Conservation (phyloP, 257 asterid species). For the Apocynum venetum region DNA sequence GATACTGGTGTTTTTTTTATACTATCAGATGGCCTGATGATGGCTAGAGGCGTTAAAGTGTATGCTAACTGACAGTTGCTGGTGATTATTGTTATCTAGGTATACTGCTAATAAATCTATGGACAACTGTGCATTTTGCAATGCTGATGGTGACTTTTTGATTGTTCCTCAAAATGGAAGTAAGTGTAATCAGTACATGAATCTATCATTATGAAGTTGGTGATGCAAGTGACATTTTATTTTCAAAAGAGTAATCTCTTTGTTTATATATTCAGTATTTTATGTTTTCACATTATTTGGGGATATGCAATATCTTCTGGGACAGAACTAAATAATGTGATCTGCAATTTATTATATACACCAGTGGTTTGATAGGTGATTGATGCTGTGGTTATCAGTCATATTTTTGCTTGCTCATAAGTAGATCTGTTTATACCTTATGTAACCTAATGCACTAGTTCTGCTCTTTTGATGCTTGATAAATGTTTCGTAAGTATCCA, state of each 20-base stretch:
- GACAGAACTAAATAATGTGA: background rate
- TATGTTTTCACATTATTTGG: background rate
- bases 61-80: background rate
- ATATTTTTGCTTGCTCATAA: background rate
- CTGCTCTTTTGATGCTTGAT: background rate
- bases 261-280: background rate
- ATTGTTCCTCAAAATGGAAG: constrained; percentile 96
- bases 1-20: background rate
- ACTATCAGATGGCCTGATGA: background rate
- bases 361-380: background rate
- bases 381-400: background rate
- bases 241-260: background rate
- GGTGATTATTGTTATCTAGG: constrained; percentile 37
- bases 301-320: background rate
- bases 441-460: background rate
- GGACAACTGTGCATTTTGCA: constrained; percentile 90
- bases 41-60: background rate
- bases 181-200: constrained; percentile 37
- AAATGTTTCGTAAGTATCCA: background rate
- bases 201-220: background rate
- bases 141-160: constrained; percentile 95
- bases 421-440: background rate
- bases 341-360: background rate
- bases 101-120: constrained; percentile 83
- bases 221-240: background rate